A percentile compares a stretch with the other conserved stretches of the same genome.
Conservation (phyloP, 768 basidiomycete species). For the Clitopilus passeckerianus region DNA sequence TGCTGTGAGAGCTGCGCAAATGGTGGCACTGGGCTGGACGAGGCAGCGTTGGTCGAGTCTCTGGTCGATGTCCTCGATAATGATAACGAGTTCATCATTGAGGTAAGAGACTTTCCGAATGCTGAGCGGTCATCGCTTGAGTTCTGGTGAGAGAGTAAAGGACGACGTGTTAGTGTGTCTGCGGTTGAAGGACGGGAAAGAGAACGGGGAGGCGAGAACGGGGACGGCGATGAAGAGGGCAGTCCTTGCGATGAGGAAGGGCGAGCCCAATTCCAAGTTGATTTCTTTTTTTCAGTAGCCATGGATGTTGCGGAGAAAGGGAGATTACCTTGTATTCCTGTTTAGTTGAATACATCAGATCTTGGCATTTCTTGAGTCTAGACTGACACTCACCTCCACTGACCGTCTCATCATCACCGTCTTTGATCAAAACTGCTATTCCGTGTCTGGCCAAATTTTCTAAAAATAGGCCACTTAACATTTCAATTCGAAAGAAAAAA, state of each 20-base stretch:
- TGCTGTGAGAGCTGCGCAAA: neutral
- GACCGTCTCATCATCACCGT: too few relatives aligned
- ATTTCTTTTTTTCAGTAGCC: neutral
- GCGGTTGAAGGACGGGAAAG: neutral
- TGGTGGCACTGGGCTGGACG: neutral
- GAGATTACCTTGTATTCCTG: neutral
- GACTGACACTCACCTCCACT: too few relatives aligned
- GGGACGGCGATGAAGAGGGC: neutral
- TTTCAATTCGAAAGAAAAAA: too few relatives aligned
- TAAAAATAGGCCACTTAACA: too few relatives aligned
- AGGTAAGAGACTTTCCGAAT: constrained; percentile 61
- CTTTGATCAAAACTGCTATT: too few relatives aligned
- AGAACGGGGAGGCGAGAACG: neutral
- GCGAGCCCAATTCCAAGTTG: neutral
- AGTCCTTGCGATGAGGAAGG: neutral
- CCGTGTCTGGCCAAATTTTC: too few relatives aligned
- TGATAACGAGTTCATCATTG: constrained; percentile 67
- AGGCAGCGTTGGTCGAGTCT: constrained; percentile 21
- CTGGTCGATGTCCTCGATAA: constrained; percentile 49
- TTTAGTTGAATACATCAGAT: neutral
- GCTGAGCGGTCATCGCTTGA: constrained; percentile 26
- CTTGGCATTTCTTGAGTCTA: neutral
- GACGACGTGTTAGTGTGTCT: constrained; percentile 30
- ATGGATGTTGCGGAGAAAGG: neutral
- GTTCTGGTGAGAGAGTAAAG: constrained; percentile 14